Evolutionary conservation across 208 protist species (phyloP), one percentile per base, ranked within the genome.

Genomic region (Trypanosoma rangeli): DNA sequence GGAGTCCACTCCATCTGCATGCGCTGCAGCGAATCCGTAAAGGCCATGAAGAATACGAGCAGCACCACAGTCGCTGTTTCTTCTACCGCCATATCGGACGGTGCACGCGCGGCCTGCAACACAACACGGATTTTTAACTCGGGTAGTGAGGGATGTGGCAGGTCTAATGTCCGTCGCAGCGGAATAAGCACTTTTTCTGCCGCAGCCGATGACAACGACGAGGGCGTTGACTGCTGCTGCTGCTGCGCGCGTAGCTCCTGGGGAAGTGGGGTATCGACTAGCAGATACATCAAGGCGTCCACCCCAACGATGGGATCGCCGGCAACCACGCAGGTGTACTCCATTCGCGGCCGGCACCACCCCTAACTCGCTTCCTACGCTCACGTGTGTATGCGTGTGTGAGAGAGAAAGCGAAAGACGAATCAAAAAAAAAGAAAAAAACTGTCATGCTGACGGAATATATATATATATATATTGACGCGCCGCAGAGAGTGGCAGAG

Each of bases 91-190:
- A 48, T 26, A 16, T n/a, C 18, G 15, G 55, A 37, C 37, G 55
- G 55, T 2, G 39, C 28, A 42, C 22, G 5, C 1, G 79, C 64
- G 24, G 76, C 79, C 31, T 65, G 37, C 46, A 90, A 78, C 29
- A 61, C 65, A 22, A 86, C 66, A 24, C 63, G 73, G 59, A 88
- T 75, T 53, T 80, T 70, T 20, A 91, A 72, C 1, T 79, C 73
- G 10, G 85, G 85, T 64, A 88, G 79, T 50, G 75, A 82, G 1
- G 80, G 80, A 33, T 85, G 84, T 9, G 80, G 73, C 56, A 91
- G 35, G 7, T 69, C 70, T 49, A 87, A 33, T 9, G 48, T 49
- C 0, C 54, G 68, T 22, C 20, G 35, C 8, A 35, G 46, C 13
- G 64, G 39, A 29, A 67, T 10, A 33, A 15, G 39, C n/a, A 73